phyloP scores from a whole-genome alignment of 768 basidiomycete species.

The Suillus cothurnatus region DNA sequence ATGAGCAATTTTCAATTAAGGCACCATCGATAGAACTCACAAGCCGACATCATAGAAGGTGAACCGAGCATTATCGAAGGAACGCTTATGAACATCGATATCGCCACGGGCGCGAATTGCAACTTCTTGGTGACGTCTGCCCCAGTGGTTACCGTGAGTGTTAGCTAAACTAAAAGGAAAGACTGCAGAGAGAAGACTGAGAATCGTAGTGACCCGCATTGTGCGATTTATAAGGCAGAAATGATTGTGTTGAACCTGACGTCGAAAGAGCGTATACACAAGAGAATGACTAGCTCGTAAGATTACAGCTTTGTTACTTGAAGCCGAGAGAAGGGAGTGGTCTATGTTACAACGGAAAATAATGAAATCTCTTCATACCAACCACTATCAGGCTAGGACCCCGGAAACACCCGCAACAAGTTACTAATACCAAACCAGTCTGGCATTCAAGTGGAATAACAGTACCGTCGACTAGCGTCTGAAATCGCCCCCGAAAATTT shows the following conservation, averaged over 20 bases:
- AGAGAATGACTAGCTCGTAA: slow-evolving; percentile 21
- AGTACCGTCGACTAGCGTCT: neutral
- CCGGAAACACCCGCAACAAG: slow-evolving; percentile 11
- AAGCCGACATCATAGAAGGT: slow-evolving; percentile 60
- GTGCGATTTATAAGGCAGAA: neutral
- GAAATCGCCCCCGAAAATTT: neutral
- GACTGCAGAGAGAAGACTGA: slow-evolving; percentile 36
- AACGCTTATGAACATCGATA: slow-evolving; percentile 42
- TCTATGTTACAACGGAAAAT: slow-evolving; percentile 4
- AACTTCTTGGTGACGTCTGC: slow-evolving; percentile 48
- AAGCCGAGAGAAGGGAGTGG: slow-evolving; percentile 1
- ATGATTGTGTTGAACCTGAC: neutral
- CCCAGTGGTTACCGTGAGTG: slow-evolving; percentile 29
- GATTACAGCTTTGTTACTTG: slow-evolving; percentile 15
- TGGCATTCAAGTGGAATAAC: slow-evolving; percentile 9
- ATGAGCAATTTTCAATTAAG: slow-evolving; percentile 9
- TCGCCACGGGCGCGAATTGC: slow-evolving; percentile 49
- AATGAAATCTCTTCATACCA: neutral
- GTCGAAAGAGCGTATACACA: slow-evolving; percentile 24
- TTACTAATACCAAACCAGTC: slow-evolving; percentile 10
- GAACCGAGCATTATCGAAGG: slow-evolving; percentile 41
- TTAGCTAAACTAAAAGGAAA: slow-evolving; percentile 38
- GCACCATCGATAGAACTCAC: slow-evolving; percentile 34
- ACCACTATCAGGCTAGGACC: neutral
- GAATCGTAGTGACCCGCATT: slow-evolving; percentile 30